A percentile compares a stretch with the other conserved stretches of the same genome.
Evolutionary conservation across 1,284 basidiomycete species (phyloP).

Genomic region (Rhodotorula sp.): DNA sequence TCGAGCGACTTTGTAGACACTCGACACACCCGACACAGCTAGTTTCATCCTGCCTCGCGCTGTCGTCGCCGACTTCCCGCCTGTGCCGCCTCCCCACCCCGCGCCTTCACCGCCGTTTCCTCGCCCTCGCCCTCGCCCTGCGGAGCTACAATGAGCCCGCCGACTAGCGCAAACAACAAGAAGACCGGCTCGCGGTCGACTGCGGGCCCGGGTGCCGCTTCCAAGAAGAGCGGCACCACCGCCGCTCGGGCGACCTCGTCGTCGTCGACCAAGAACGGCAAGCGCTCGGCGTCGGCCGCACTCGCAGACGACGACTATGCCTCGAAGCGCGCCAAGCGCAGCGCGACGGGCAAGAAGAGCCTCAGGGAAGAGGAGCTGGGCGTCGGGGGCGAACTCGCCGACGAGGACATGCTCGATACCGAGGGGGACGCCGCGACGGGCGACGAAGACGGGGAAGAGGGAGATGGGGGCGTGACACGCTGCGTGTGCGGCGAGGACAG

Average conservation of each 20-base stretch:
- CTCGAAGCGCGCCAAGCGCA: slow-evolving; percentile 21
- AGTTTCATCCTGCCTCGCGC: too few species aligned
- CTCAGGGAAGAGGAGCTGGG: slow-evolving; percentile 31
- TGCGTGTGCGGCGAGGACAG: slow-evolving; percentile 90
- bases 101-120: too few species aligned
- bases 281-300: slow-evolving; percentile 20
- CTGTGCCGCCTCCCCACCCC: too few species aligned
- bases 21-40: too few species aligned
- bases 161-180: too few species aligned
- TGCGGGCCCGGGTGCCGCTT: not conserved
- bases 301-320: slow-evolving; percentile 2
- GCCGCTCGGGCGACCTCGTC: not conserved
- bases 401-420: slow-evolving; percentile 6
- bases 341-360: slow-evolving; percentile 20
- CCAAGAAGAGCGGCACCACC: too few species aligned
- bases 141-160: too few species aligned
- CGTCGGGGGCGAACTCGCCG: slow-evolving; percentile 18
- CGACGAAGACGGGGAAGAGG: slow-evolving; percentile 64
- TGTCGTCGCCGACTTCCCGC: too few species aligned
- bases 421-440: slow-evolving; percentile 33
- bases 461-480: slow-evolving; percentile 79
- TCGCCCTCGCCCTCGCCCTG: too few species aligned
- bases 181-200: too few species aligned
- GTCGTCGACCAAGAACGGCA: slow-evolving; percentile 1
- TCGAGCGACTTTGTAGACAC: too few species aligned